Base-by-base conservation (phyloP, 148 eudicot species). In the Nyssa sinensis region DNA sequence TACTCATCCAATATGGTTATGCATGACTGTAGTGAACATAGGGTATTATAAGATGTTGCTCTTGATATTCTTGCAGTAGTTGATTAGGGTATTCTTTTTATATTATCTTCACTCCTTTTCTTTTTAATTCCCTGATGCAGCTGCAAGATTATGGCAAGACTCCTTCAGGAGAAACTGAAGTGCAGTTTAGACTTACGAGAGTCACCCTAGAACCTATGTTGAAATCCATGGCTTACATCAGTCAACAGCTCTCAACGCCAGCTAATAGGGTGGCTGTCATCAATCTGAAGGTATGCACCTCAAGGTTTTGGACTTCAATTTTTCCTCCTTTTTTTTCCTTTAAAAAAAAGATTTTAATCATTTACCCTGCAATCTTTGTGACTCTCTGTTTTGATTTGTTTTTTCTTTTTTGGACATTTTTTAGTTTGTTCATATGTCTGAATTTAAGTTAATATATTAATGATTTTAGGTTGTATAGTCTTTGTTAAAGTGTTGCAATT, bases 161-260 rank as follows among this genome's bases (percentile, higher is more conserved):
- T 62, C 81, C 81, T 53, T 62, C 75, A 17, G 85, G 77, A 68
- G 80, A 78, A 62, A 70, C 49, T 47, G 81, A 78, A 9, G 81
- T 82, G 66, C 79, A 70, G 70, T 78, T 78, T 64, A 74, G 81
- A 72, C 67, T 78, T 12, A 78, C 81, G 24, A 78, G 72, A 67
- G 78, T 64, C 61, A 78, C 81, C 5, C 47, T 82, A 75, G 85
- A 82, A 74, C 85, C 85, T 64, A 82, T 82, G 85, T 67, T 82
- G 74, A 78, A 79, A 74, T 78, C 81, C 44, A 78, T 82, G 78
- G 53, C 74, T 58, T 74, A 61, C 67, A 75, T 82, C 66, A 75
- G 76, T 64, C 81, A 82, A 24, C 85, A 82, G 65, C 76, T 78
- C 47, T 74, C 79, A 58, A 27, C 75, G 41, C 65, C 80, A 14